Base-by-base conservation (phyloP, 2,329 filamentous ascomycete genomes). In the Thermothelomyces thermophilus region DNA sequence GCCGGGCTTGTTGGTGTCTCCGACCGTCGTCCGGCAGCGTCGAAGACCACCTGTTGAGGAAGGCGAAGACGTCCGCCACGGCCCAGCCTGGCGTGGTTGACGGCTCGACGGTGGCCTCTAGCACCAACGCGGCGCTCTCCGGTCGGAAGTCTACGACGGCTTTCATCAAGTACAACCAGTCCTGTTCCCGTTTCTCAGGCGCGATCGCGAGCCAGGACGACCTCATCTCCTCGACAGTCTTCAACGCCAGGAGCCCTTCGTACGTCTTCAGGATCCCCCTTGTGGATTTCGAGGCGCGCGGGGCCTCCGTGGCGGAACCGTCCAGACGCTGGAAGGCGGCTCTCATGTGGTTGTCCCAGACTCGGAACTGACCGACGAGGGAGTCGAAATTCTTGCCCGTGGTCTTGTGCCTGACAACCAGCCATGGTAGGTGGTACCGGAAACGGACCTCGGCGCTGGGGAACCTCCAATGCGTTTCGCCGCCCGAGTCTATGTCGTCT, bases 91-190 rank as follows among this genome's bases (percentile, higher is more conserved):
- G 57, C 10, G 50, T 42, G 10, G 45, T 11, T 8, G 31, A 2
- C 8, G 39, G 35, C 16, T 59, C 56, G 24, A 53, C 43, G 2
- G 58, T 58, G 13, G 58, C 60, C 34, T 55, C 45, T 3, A 63
- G 40, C 14, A 63, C 39, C n/a, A 52, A 33, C 9, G 45, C 48
- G 8, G 53, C 49, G 31, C 50, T 56, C 10, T 53, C 49, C 2
- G 60, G 60, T 7, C 42, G 47, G 17, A 39, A 47, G 4, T 48
- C 31, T 37, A 64, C 45, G n/a, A 53, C 50, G 5, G 41, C 30
- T 11, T 35, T 13, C 43, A 58, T 56, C 17, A 57, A 11, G 3
- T 33, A 6, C 5, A 31, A 31, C 59, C 59, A 60, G 17, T 17
- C 13, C 3, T n/a, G 9, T 14, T 34, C 13, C 16, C 57, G 56